Percentiles rank a stretch among this genome's conserved stretches.
Evolutionary conservation across 2,329 filamentous ascomycete genomes (phyloP).

Genomic region (Nemania diffusa): DNA sequence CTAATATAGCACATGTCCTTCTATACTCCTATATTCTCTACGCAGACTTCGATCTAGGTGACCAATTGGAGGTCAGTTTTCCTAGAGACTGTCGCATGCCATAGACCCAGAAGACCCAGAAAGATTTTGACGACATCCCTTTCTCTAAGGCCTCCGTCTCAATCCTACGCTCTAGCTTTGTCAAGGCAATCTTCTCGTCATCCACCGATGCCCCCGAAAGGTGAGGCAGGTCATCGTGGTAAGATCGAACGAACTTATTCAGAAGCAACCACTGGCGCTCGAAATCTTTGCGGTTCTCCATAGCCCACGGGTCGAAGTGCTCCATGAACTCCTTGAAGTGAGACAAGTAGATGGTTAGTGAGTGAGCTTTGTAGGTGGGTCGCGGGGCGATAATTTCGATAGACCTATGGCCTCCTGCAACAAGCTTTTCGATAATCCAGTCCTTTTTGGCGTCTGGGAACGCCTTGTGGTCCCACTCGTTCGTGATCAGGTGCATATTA

Average conservation of each 20-base stretch:
- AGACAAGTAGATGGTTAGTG: neutral
- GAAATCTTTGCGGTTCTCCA: neutral
- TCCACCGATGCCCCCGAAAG: no score
- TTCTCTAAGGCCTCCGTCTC: neutral
- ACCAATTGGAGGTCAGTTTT: neutral
- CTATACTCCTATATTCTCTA: neutral
- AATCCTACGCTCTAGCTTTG: neutral
- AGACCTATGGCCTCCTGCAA: neutral
- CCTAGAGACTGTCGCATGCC: slow-evolving; percentile 14
- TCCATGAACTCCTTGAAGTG: neutral
- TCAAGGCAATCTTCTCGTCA: neutral
- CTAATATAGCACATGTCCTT: neutral
- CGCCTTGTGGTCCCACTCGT: neutral
- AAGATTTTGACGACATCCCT: neutral
- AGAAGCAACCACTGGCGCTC: neutral
- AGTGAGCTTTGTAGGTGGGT: rapidly evolving
- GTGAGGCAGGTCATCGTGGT: neutral
- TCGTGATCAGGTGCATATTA: no score
- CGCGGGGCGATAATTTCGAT: neutral
- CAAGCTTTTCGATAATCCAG: neutral
- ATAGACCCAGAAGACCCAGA: slow-evolving; percentile 11
- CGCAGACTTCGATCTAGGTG: neutral
- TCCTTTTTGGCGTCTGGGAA: slow-evolving; percentile 1
- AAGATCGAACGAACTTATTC: neutral
- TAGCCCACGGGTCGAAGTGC: neutral